Evolutionary conservation across 2,329 filamentous ascomycete genomes (phyloP), one percentile per base, ranked within the genome.

Genomic region (Sporothrix inflata): DNA sequence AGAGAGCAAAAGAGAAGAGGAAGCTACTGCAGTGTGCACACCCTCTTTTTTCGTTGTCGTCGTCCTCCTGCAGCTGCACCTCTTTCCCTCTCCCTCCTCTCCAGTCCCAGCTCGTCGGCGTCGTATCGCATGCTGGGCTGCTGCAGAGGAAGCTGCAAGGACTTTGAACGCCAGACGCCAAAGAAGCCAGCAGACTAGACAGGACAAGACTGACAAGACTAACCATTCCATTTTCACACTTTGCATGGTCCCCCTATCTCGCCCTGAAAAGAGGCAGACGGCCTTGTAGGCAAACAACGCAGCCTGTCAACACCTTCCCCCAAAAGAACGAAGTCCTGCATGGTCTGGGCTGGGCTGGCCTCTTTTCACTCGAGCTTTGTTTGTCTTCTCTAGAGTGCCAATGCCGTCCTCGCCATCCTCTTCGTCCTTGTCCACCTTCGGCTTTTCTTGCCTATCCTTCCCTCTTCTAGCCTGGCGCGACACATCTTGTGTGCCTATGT

Each of bases 51-150:
- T 21, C 9, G 51, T 24, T 12, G 21, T 53, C 14, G 21, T 53
- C 51, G 21, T 53, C 53, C 24, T 55, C 53, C 53, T 63, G 34
- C 60, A 63, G 34, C 34, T 63, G 38, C 60, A 63, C 11, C n/a
- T 63, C n/a, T n/a, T n/a, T n/a, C 4, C n/a, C 19, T 34, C 60
- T 45, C 30, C 11, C 21, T 34, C 6, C 24, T 24, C 24, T 57
- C n/a, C 38, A 7, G 3, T 14, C 53, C 53, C 19, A 55, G 53
- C 53, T 19, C 24, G 24, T 55, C 14, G 53, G 53, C 53, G 53
- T 55, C 53, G 53, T 55, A 55, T 55, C 12, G 53, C 53, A 27
- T 21, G 21, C 51, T 53, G 53, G 49, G 2, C 19, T 55, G 11
- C 24, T 55, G 24, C 53, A 55, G 21, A 53, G 51, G 9, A 51